These are phyloP conservation scores for Albifimbria verrucaria DNA, from an alignment of 2,329 filamentous ascomycete species.

Conservation along the genomic window DNA sequence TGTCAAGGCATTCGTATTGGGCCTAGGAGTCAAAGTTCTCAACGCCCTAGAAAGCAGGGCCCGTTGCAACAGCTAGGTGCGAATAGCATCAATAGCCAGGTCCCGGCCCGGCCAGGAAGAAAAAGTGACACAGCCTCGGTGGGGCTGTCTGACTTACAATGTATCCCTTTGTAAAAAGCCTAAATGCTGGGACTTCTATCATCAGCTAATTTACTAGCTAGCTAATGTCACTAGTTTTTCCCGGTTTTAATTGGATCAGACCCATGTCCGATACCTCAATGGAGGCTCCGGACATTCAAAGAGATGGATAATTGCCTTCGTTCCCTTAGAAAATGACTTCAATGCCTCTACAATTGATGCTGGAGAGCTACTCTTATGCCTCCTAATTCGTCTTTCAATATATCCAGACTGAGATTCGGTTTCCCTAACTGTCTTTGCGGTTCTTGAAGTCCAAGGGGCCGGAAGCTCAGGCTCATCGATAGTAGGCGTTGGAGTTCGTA, in stretches of 20 bases:
- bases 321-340: not conserved
- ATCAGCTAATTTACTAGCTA: too few relatives aligned
- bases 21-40: not conserved
- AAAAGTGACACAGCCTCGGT: not conserved
- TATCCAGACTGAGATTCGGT: constrained; percentile 5
- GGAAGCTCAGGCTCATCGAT: not conserved
- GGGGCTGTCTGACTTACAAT: not conserved
- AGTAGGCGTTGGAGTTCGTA: constrained; percentile 2
- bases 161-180: not conserved
- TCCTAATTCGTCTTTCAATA: constrained; percentile 3
- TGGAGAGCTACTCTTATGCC: constrained; percentile 5
- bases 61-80: not conserved
- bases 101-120: too few relatives aligned
- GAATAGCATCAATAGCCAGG: not conserved
- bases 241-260: too few relatives aligned
- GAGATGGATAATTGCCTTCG: constrained; percentile 1
- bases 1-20: not conserved
- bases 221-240: too few relatives aligned
- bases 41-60: not conserved
- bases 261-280: not conserved
- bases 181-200: too few relatives aligned
- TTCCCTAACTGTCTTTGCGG: constrained; percentile 1
- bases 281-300: not conserved
- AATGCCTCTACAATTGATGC: constrained; percentile 1
- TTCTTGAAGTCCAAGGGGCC: not conserved